Percentiles rank a stretch among this genome's conserved stretches.
Evolutionary conservation across 345 rosid species (phyloP).

Genomic region (Syzygium aromaticum): DNA sequence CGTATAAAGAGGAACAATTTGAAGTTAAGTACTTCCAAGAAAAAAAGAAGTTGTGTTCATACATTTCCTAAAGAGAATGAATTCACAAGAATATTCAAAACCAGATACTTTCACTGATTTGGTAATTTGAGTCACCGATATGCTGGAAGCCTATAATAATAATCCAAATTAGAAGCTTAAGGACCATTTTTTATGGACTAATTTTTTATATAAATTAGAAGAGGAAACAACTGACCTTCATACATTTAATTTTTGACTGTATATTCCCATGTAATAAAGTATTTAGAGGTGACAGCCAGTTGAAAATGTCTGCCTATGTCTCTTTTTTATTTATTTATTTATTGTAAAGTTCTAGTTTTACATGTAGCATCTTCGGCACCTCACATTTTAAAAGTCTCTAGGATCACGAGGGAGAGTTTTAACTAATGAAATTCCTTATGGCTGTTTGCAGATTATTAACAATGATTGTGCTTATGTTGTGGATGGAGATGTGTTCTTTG

Average conservation of each 20-base stretch:
- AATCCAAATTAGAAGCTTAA: neutral
- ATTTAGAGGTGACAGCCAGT: neutral
- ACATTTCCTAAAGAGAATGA: neutral
- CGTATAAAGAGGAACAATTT: neutral
- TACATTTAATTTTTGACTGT: neutral
- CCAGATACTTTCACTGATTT: neutral
- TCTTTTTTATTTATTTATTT: neutral
- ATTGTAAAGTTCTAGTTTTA: neutral
- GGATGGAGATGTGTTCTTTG: slow-evolving; percentile 76
- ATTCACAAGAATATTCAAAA: neutral
- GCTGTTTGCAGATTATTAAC: slow-evolving; percentile 53
- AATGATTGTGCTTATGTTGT: slow-evolving; percentile 65
- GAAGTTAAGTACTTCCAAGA: neutral
- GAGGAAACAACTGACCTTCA: neutral
- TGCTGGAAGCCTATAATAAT: neutral
- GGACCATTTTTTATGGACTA: neutral
- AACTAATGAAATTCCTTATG: neutral
- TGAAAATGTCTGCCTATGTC: neutral
- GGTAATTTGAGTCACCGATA: neutral
- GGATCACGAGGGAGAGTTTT: neutral
- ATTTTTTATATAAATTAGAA: neutral
- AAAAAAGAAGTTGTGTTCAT: neutral
- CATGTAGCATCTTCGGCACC: neutral
- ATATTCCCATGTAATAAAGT: neutral
- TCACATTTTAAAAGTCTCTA: neutral